Evolutionary conservation across 2,329 filamentous ascomycete genomes (phyloP).

Genomic region (Monosporascus cannonballus): DNA sequence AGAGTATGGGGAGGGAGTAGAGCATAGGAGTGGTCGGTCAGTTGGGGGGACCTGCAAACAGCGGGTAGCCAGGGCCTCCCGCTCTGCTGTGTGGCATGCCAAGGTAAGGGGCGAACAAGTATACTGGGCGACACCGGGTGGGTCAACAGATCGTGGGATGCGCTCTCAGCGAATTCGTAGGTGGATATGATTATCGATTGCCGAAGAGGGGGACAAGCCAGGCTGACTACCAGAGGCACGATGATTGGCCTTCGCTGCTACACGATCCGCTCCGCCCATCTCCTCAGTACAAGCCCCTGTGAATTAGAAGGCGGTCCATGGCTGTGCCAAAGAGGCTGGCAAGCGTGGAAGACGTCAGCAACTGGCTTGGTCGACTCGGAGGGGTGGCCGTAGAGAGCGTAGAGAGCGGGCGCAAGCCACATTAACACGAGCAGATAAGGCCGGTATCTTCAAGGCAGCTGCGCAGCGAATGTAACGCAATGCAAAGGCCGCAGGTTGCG

Average conservation of each 20-base stretch:
- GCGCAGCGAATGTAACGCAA: conserved; percentile 19
- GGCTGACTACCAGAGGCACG: neutral
- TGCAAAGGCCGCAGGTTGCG: conserved; percentile 1
- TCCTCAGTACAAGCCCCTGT: neutral
- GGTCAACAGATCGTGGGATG: conserved; percentile 25
- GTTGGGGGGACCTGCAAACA: conserved; percentile 28
- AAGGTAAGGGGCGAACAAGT: conserved; percentile 22
- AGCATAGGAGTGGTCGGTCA: conserved; percentile 3
- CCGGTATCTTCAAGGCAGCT: conserved; percentile 5
- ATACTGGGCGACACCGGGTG: conserved; percentile 15
- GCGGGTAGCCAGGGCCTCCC: conserved; percentile 35
- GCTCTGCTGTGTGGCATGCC: conserved; percentile 23
- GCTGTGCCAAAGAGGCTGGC: conserved; percentile 18
- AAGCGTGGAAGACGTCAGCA: neutral
- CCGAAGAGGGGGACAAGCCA: neutral
- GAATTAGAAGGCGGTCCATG: conserved; percentile 4
- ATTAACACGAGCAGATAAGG: conserved; percentile 23
- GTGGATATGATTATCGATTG: neutral
- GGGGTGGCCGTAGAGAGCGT: conserved; percentile 7
- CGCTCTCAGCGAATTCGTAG: conserved; percentile 15
- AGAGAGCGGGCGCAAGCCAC: conserved; percentile 18
- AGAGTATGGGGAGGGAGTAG: neutral
- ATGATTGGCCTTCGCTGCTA: neutral
- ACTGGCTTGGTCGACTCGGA: conserved; percentile 17
- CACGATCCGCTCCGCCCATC: neutral